A percentile compares a stretch with the other conserved stretches of the same genome.
Evolutionary conservation across 345 rosid species (phyloP).

Genomic region (Kernera saxatilis): DNA sequence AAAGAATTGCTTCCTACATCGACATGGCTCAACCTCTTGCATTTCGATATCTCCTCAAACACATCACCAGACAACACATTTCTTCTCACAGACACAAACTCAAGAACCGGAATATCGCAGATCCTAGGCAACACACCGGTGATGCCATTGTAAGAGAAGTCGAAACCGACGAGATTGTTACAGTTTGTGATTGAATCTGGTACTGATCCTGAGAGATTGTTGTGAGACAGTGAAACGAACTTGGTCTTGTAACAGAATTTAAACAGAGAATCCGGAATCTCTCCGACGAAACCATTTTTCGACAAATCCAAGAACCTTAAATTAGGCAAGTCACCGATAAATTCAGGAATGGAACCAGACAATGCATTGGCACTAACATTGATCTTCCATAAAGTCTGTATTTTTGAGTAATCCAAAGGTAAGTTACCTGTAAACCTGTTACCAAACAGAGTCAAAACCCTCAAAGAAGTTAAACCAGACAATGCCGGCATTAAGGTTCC

Average conservation of each 20-base stretch:
- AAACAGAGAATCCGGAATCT: conserved; percentile 63
- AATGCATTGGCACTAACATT: conserved; percentile 91
- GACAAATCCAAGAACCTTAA: conserved; percentile 91
- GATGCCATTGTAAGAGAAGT: conserved; percentile 69
- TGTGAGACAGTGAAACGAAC: conserved; percentile 68
- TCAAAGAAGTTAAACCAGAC: conserved; percentile 48
- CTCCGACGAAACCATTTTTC: conserved; percentile 54
- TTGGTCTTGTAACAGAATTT: conserved; percentile 65
- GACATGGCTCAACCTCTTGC: conserved; percentile 50
- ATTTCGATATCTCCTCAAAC: conserved; percentile 44
- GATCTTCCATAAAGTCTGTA: conserved; percentile 78
- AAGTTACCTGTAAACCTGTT: conserved; percentile 75
- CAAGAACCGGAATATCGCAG: conserved; percentile 54
- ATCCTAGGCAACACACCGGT: conserved; percentile 48
- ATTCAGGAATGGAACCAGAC: conserved; percentile 83
- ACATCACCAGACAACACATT: conserved; percentile 64
- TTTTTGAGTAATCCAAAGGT: conserved; percentile 58
- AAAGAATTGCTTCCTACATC: conserved; percentile 77
- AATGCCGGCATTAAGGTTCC: conserved; percentile 65
- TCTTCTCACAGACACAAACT: conserved; percentile 54
- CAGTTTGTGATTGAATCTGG: conserved; percentile 67
- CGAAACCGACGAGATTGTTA: conserved; percentile 65
- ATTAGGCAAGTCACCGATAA: conserved; percentile 69
- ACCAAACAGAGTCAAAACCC: conserved; percentile 72
- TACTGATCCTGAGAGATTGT: conserved; percentile 61